Evolutionary conservation across 2,329 filamentous ascomycete species (phyloP), one percentile per base, ranked within the genome.

Genomic region (Sporothrix protearum): DNA sequence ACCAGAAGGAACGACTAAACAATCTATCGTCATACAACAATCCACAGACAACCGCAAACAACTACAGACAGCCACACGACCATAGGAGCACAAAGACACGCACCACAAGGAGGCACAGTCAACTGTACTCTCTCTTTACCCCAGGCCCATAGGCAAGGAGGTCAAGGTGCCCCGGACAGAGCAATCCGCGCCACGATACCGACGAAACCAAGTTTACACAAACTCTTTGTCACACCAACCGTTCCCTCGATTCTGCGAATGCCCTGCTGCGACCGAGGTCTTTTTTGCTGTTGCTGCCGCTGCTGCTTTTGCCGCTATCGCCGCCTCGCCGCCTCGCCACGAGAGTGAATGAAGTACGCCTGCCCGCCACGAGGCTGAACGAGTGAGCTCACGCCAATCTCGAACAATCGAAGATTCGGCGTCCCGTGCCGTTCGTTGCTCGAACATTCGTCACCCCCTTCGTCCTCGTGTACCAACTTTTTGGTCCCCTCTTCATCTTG

Each of bases 341-440:
- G 51, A 47, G 51, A 69, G 70, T 73, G 69, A 70, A 70, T 63
- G 67, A 68, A 57, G 28, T 45, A 51, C 30, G 59, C 61, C 49
- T 28, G 19, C 64, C 36, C 30, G 68, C 70, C 63, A 53, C 64
- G 55, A 73, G 69, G 73, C 71, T 71, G 71, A 69, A 33, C 14
- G 47, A 45, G 36, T 5, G 59, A 45, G 36, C 36, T 57, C 12
- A 59, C 67, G 67, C 51, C 67, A 68, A 57, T 68, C 30, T 55
- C 45, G 19, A 66, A 66, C 14, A 49, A 10, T 8, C 47, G 25
- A 30, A 51, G 25, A 36, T 51, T 51, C 64, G 45, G 61, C 64
- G 33, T 45, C 66, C 30, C 33, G 66, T 68, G 49, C 66, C 33
- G 30, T 53, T 66, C 36, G 59, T 64, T 51, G 64, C 64, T 67